phyloP scores from a whole-genome alignment of 116 monocot genomes.

The Trichopus zeylanicus region DNA sequence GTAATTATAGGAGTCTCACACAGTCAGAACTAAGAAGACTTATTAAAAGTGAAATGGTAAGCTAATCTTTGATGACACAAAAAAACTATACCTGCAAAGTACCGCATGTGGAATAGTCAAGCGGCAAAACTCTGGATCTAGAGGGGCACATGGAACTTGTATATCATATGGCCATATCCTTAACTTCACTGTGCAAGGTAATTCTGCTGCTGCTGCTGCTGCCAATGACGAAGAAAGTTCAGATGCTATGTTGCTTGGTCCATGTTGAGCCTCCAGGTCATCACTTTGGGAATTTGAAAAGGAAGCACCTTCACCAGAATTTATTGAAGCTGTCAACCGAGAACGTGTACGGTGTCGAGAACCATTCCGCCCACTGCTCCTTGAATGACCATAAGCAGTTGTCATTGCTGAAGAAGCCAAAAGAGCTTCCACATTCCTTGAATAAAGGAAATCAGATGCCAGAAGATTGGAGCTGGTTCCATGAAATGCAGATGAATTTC shows the following conservation, averaged over 20 bases:
- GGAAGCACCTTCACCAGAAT: slow-evolving; percentile 28
- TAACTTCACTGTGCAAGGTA: slow-evolving; percentile 95
- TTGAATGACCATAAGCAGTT: slow-evolving; percentile 10
- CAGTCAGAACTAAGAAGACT: too few species aligned
- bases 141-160: slow-evolving; percentile 51
- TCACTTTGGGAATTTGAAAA: slow-evolving; percentile 34
- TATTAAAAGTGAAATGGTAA: background rate
- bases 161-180: slow-evolving; percentile 94
- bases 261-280: slow-evolving; percentile 26
- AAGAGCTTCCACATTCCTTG: slow-evolving; percentile 20
- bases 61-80: background rate
- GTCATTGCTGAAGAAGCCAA: slow-evolving; percentile 23
- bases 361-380: slow-evolving; percentile 19
- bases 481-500: slow-evolving; percentile 20
- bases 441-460: slow-evolving; percentile 20
- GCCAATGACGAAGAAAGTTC: slow-evolving; percentile 49
- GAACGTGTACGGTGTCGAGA: slow-evolving; percentile 31
- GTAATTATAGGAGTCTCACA: too few species aligned
- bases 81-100: slow-evolving; percentile 73
- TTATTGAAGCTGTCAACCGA: slow-evolving; percentile 19
- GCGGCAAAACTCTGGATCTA: slow-evolving; percentile 60
- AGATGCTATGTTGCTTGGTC: slow-evolving; percentile 26
- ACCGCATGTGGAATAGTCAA: slow-evolving; percentile 93
- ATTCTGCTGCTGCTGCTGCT: slow-evolving; percentile 71
- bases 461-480: slow-evolving; percentile 16